These are phyloP conservation scores for Fusarium irregulare DNA, from an alignment of 2,329 filamentous ascomycete species.

Conservation along the genomic window DNA sequence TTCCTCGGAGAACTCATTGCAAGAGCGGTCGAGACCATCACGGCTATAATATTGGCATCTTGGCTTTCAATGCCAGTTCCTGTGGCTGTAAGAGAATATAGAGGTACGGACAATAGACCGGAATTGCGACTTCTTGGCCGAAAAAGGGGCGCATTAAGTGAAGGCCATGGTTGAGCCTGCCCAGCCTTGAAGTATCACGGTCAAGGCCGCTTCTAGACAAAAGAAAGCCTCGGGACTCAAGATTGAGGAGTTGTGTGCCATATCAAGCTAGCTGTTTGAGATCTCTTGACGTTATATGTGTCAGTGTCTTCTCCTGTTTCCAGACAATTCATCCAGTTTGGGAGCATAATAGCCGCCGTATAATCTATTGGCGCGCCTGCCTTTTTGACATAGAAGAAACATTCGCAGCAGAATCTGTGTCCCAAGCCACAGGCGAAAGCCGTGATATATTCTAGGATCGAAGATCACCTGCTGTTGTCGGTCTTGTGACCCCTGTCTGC, in stretches of 20 bases:
- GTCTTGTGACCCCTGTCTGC: neutral
- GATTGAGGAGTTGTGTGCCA: neutral
- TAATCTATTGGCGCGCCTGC: neutral
- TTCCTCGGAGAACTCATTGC: neutral
- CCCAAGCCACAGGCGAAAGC: neutral
- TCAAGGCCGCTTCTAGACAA: neutral
- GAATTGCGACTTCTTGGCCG: slow-evolving; percentile 10
- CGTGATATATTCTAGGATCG: neutral
- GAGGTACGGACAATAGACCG: neutral
- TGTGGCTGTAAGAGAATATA: no score
- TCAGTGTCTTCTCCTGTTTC: neutral
- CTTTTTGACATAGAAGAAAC: neutral
- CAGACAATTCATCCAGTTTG: neutral
- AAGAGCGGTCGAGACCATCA: slow-evolving; percentile 7
- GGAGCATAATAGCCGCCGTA: neutral
- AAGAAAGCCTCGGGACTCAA: neutral
- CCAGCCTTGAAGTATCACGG: neutral
- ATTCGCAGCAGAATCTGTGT: neutral
- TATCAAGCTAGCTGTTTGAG: neutral
- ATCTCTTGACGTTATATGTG: neutral
- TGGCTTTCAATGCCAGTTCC: neutral
- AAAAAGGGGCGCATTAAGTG: slow-evolving; percentile 20
- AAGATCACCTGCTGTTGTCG: slow-evolving; percentile 3
- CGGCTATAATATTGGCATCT: slow-evolving; percentile 3
- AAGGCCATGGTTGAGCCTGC: neutral